These are phyloP conservation scores for Barbatosphaeria neglecta DNA, from an alignment of 495 filamentous ascomycete genomes.

Conservation along the genomic window DNA sequence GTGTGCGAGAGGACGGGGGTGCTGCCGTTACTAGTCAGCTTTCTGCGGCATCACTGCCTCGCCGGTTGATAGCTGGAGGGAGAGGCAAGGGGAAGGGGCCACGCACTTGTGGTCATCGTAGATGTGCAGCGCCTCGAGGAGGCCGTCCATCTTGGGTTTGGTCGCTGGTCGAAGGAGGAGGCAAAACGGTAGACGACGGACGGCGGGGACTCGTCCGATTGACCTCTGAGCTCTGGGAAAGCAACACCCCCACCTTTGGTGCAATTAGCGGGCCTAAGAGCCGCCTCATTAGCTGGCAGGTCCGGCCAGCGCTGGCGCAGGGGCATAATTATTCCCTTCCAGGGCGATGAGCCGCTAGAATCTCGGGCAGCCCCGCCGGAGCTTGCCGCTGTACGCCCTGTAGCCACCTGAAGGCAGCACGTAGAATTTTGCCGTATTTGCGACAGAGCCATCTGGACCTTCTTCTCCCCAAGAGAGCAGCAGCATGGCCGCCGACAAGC, in stretches of 20 bases:
- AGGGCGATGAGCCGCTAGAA: background rate
- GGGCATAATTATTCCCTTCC: background rate
- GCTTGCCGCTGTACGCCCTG: too few species aligned
- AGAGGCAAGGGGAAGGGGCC: background rate
- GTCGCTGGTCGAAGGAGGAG: background rate
- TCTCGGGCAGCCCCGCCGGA: background rate
- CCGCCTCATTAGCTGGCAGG: background rate
- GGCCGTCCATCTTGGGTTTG: constrained; percentile 53
- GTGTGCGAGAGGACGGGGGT: constrained; percentile 42
- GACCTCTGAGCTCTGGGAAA: background rate
- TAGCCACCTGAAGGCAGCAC: too few species aligned
- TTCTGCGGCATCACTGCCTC: too few species aligned
- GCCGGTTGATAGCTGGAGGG: too few species aligned
- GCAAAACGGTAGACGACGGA: background rate
- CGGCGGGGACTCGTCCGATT: background rate
- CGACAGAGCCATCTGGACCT: too few species aligned
- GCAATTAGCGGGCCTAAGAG: background rate
- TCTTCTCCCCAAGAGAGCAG: too few species aligned
- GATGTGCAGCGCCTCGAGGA: constrained; percentile 92
- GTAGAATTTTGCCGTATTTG: too few species aligned
- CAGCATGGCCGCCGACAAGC: constrained; percentile 28
- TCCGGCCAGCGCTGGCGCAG: too few species aligned
- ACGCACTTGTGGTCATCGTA: constrained; percentile 85
- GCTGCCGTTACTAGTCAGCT: constrained; percentile 8
- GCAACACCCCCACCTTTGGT: background rate